Percentiles rank a stretch among this genome's conserved stretches.
phyloP scores from a whole-genome alignment of 768 basidiomycete species.

The Kwoniella dendrophila region DNA sequence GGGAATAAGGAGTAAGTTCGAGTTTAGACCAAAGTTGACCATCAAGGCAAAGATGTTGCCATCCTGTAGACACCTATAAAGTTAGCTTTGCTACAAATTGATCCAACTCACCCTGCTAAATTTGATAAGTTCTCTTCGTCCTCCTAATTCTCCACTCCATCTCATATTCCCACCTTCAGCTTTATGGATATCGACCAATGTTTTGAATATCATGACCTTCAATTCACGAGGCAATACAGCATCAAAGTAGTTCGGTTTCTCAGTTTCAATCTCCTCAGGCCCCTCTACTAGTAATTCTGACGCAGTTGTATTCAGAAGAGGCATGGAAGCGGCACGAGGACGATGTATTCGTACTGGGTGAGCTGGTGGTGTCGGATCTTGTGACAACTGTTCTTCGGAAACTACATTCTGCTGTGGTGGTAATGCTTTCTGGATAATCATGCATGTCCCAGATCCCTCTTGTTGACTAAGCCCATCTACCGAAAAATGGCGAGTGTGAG shows the following conservation, averaged over 20 bases:
- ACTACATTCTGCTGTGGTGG: too few species aligned
- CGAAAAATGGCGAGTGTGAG: conserved; percentile 3
- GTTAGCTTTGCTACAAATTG: conserved; percentile 1
- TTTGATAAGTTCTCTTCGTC: conserved; percentile 37
- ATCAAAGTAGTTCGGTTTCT: conserved; percentile 26
- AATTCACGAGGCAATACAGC: conserved; percentile 38
- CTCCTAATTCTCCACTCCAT: conserved; percentile 32
- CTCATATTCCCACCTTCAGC: conserved; percentile 13
- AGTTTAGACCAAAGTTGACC: conserved; percentile 43
- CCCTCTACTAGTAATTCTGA: background rate
- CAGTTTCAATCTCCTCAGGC: background rate
- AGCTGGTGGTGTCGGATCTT: background rate
- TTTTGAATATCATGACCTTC: conserved; percentile 30
- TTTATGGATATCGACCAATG: conserved; percentile 14
- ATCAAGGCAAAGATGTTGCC: conserved; percentile 45
- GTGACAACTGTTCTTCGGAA: too few species aligned
- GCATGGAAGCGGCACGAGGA: conserved; percentile 10
- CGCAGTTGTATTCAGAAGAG: conserved; percentile 2
- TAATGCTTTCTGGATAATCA: too few species aligned
- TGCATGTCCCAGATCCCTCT: too few species aligned
- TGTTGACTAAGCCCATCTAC: background rate
- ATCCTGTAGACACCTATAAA: conserved; percentile 38
- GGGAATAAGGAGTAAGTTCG: conserved; percentile 26
- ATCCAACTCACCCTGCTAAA: conserved; percentile 36
- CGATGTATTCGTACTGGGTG: background rate